Conservation (phyloP, 208 protist species). For the Tritrichomonas foetus region DNA sequence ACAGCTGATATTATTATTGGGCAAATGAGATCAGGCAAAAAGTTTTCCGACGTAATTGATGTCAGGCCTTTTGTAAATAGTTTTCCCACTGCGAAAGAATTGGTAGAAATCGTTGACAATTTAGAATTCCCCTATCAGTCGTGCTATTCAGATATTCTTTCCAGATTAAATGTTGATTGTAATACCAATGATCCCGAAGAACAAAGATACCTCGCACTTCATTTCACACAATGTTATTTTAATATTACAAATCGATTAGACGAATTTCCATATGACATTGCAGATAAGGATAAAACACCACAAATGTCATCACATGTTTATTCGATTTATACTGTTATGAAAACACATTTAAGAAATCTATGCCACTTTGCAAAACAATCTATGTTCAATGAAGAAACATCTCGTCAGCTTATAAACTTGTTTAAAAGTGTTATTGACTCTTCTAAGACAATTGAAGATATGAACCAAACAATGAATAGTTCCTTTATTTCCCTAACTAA, state of each 20-base stretch:
- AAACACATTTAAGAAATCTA: not conserved
- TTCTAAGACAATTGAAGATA: not conserved
- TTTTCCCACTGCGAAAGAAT: not conserved
- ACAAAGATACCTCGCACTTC: not conserved
- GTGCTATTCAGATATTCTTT: not conserved
- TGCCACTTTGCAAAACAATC: not conserved
- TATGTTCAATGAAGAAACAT: not conserved
- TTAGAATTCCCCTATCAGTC: not conserved
- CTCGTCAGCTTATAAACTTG: not conserved
- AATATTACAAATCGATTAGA: not conserved
- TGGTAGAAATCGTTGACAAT: not conserved
- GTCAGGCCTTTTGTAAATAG: not conserved
- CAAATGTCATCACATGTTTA: not conserved
- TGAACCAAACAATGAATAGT: not conserved
- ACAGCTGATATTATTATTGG: not conserved
- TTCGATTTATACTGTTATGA: not conserved
- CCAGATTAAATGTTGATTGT: not conserved
- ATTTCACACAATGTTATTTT: constrained; percentile 19
- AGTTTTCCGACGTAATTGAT: not conserved
- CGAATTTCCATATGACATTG: not conserved
- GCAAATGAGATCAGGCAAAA: not conserved
- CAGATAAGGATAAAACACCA: not conserved
- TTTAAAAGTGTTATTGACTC: not conserved
- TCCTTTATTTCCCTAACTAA: not conserved
- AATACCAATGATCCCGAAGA: not conserved